Evolutionary conservation across 139 green algal species (phyloP).

Genomic region (Tetradesmus lagerheimii): DNA sequence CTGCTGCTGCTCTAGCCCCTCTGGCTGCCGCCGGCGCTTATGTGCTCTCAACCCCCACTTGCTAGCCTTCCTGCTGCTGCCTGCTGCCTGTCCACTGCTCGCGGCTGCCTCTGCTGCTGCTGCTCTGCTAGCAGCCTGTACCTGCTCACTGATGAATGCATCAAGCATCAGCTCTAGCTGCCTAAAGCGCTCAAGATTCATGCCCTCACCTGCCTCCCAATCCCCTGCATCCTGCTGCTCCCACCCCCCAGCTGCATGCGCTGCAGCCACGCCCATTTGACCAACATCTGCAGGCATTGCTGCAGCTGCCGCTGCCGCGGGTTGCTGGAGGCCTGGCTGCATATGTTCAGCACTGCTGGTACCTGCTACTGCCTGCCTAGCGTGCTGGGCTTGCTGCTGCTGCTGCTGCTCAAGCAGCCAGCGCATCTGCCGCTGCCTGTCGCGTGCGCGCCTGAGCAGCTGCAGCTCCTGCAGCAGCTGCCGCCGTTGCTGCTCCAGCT

Average conservation of each 20-base stretch:
- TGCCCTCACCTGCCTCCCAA: neutral
- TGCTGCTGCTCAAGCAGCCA: conserved; percentile 14
- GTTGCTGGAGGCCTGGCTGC: neutral
- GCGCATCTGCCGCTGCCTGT: conserved; percentile 30
- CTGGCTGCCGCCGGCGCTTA: neutral
- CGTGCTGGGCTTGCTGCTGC: conserved; percentile 3
- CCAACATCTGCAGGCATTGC: neutral
- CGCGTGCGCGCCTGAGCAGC: neutral
- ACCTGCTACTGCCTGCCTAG: neutral
- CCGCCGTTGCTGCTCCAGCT: conserved; percentile 44
- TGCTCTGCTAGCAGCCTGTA: neutral
- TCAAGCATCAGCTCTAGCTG: conserved; percentile 32
- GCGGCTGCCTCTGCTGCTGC: neutral
- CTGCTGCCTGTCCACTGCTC: neutral
- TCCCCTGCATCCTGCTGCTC: conserved; percentile 15
- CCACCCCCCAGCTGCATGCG: neutral
- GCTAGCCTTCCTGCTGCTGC: neutral
- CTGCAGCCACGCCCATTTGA: neutral
- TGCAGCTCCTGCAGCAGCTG: conserved; percentile 45
- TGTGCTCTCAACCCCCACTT: neutral
- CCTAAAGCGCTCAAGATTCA: conserved; percentile 11
- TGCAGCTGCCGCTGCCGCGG: neutral
- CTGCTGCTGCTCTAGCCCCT: neutral
- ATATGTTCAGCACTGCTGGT: neutral
- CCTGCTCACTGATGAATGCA: conserved; percentile 9